Percentiles rank a stretch among this genome's conserved stretches.
phyloP scores from a whole-genome alignment of 805 yeast genomes.

The Candida loeiensis region DNA sequence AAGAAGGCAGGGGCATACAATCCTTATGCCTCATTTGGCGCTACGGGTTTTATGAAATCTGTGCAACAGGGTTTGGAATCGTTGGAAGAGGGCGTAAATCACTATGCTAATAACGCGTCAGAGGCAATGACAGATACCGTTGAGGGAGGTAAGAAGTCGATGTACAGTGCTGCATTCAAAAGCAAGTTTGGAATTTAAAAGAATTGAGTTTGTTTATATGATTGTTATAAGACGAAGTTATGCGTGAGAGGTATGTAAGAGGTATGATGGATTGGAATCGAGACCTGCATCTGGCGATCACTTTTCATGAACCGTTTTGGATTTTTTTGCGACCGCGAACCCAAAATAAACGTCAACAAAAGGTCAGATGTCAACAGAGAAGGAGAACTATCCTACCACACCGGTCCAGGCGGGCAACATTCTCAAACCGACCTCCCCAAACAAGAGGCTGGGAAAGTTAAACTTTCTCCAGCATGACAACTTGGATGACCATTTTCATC shows the following conservation, averaged over 20 bases:
- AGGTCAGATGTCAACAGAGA: constrained; percentile 6
- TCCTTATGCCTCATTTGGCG: constrained; percentile 30
- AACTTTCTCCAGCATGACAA: constrained; percentile 31
- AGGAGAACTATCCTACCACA: constrained; percentile 7
- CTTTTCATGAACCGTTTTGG: not conserved
- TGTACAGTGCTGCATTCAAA: constrained; percentile 50
- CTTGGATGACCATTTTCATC: constrained; percentile 32
- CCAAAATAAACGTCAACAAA: constrained; percentile 1
- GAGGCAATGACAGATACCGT: constrained; percentile 52
- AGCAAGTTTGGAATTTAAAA: constrained; percentile 50
- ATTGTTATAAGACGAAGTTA: too few species aligned
- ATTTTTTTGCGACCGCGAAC: constrained; percentile 3
- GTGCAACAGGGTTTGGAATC: constrained; percentile 51
- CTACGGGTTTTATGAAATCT: constrained; percentile 38
- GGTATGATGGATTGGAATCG: not conserved
- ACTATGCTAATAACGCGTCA: constrained; percentile 52
- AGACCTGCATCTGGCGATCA: not conserved
- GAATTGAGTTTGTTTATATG: not conserved
- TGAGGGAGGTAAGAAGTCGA: constrained; percentile 46
- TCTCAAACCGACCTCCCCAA: constrained; percentile 9
- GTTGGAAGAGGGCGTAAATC: constrained; percentile 53
- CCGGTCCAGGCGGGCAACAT: constrained; percentile 4
- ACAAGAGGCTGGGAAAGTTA: constrained; percentile 19
- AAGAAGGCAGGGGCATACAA: constrained; percentile 26
- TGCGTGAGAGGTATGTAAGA: not conserved